These are phyloP conservation scores for Aspergillus latus DNA, from an alignment of 2,329 filamentous ascomycete species.

Conservation along the genomic window DNA sequence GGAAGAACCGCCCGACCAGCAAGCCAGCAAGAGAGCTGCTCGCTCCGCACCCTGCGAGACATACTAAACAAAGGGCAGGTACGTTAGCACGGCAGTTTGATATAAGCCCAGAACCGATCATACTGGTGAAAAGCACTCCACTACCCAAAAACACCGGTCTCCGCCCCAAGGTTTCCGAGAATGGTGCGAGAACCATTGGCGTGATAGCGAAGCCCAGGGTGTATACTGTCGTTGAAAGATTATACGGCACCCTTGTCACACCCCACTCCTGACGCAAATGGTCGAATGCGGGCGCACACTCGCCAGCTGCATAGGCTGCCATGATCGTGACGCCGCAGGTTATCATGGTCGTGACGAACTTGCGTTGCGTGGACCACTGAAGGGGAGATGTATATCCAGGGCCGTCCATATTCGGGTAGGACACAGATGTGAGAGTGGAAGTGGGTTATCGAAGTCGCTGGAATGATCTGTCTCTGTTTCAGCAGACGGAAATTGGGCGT, in stretches of 20 bases:
- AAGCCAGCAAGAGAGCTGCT: conserved; percentile 69
- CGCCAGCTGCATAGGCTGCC: conserved; percentile 75
- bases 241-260: conserved; percentile 60
- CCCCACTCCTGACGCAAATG: conserved; percentile 66
- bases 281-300: conserved; percentile 69
- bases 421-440: no score
- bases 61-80: conserved; percentile 36
- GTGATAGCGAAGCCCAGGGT: conserved; percentile 76
- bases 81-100: background rate
- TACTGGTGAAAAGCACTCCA: conserved; percentile 65
- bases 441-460: no score
- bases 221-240: conserved; percentile 75
- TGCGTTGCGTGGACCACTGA: conserved; percentile 66
- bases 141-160: conserved; percentile 74
- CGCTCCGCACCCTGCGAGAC: conserved; percentile 69
- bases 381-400: conserved; percentile 64
- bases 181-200: conserved; percentile 80
- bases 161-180: conserved; percentile 81
- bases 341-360: conserved; percentile 66
- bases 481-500: no score
- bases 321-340: conserved; percentile 72
- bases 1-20: conserved; percentile 70
- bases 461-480: no score
- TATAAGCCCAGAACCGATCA: background rate
- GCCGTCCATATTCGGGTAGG: no score